Base-by-base conservation (phyloP, 257 asterid species). In the Anisodus tanguticus region DNA sequence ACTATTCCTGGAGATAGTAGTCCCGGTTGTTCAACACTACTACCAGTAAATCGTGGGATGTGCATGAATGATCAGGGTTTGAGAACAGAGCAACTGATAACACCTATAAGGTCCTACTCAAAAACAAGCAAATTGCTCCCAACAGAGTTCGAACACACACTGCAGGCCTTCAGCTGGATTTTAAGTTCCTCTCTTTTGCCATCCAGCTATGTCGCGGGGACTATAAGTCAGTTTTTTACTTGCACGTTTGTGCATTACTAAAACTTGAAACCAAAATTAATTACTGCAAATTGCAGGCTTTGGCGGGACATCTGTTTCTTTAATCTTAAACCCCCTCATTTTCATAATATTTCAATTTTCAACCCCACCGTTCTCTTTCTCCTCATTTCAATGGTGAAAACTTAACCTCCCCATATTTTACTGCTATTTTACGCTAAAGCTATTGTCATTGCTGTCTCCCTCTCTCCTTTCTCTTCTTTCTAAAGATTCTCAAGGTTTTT, bases 221-320 rank as follows among this genome's bases (percentile, higher is more conserved):
- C 26, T 22, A 22, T 22, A 22, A 22, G 26, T 22, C 26, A 22
- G 26, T 22, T 22, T 22, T 12, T 31, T 6, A 4, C 63, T 47
- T 11, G 22, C 80, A 11, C 19, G 12, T 74, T 49, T 74, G n/a
- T 74, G 35, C 19, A 47, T 22, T 47, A 19, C 80, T 72, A 72
- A 47, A 74, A 74, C 60, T 74, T 49, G 60, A 74, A 49, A 47
- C 12, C 83, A 81, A 47, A 81, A 82, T 85, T 86, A 92, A 85
- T 85, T 85, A 87, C 88, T 84, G 86, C 79, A 80, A 81, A 81
- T 87, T 83, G 82, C 88, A 58, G 83, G 77, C 89, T 86, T 92
- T 89, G 93, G 91, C 95, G 90, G 93, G 90, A 89, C 86, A 87
- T 90, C 93, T 90, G 89, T 89, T 86, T 89, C 90, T 88, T 90